Conservation (phyloP, 2,329 filamentous ascomycete genomes). For the Penicillium sp. region DNA sequence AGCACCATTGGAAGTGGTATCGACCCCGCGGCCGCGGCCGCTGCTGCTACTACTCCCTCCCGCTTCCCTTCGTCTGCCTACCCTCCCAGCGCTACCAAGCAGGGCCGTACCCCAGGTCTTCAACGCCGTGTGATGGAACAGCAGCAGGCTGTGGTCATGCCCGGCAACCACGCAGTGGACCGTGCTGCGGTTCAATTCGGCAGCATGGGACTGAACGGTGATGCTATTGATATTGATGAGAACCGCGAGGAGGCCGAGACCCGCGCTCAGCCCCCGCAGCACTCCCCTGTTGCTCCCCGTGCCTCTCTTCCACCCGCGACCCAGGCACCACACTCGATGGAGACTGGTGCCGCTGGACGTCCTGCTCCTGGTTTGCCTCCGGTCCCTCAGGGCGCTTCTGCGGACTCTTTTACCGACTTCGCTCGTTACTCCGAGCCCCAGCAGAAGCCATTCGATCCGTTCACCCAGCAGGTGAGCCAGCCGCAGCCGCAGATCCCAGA, state of each 20-base stretch:
- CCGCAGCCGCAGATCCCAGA: slow-evolving; percentile 64
- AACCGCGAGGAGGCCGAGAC: slow-evolving; percentile 95
- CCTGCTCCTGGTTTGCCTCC: slow-evolving; percentile 62
- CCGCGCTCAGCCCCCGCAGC: slow-evolving; percentile 84
- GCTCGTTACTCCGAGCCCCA: slow-evolving; percentile 56
- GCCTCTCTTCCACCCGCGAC: slow-evolving; percentile 74
- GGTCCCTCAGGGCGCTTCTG: slow-evolving; percentile 53
- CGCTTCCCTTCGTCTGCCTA: slow-evolving; percentile 69
- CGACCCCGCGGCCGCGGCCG: slow-evolving; percentile 64
- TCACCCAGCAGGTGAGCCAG: slow-evolving; percentile 68
- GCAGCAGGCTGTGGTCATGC: slow-evolving; percentile 97
- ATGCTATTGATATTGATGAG: slow-evolving; percentile 74
- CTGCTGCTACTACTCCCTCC: slow-evolving; percentile 47
- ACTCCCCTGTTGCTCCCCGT: slow-evolving; percentile 83
- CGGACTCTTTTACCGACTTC: slow-evolving; percentile 51
- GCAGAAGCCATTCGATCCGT: slow-evolving; percentile 83
- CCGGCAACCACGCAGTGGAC: slow-evolving; percentile 91
- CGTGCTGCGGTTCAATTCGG: slow-evolving; percentile 93
- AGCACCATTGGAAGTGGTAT: slow-evolving; percentile 87
- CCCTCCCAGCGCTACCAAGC: slow-evolving; percentile 75
- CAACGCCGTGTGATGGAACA: slow-evolving; percentile 88
- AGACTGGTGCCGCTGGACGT: slow-evolving; percentile 51
- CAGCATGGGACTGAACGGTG: slow-evolving; percentile 83
- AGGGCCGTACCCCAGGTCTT: slow-evolving; percentile 71
- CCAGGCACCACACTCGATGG: slow-evolving; percentile 34